Evolutionary conservation across 1,139 yeast species (phyloP).

Genomic region (Zygosaccharomyces pseudobailii): DNA sequence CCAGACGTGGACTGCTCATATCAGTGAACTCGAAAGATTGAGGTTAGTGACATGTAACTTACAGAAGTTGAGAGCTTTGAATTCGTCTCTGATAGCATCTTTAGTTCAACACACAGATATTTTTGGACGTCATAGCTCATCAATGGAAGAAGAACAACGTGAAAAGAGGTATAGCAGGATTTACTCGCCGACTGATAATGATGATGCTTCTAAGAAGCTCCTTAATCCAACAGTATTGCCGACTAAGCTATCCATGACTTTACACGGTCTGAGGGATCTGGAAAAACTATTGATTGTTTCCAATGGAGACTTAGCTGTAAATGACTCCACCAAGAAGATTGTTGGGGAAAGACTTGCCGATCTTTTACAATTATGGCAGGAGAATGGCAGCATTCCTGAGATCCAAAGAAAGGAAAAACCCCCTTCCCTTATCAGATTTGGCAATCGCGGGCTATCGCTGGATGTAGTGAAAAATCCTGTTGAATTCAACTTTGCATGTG

Average conservation of each 20-base stretch:
- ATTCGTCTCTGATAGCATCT: constrained; percentile 5
- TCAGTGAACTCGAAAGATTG: constrained; percentile 3
- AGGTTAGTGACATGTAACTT: constrained; percentile 5
- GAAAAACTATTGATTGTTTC: constrained; percentile 10
- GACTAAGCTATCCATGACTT: constrained; percentile 2
- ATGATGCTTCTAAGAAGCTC: neutral
- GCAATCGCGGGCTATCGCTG: constrained; percentile 16
- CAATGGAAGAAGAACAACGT: neutral
- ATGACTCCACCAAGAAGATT: constrained; percentile 1
- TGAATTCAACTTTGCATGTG: neutral
- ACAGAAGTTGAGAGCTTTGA: constrained; percentile 5
- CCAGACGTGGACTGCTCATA: neutral
- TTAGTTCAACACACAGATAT: constrained; percentile 6
- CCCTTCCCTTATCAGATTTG: constrained; percentile 2
- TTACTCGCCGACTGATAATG: neutral
- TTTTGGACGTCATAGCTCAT: constrained; percentile 1
- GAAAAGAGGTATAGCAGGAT: neutral
- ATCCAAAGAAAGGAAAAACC: neutral
- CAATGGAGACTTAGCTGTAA: constrained; percentile 3
- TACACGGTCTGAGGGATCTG: constrained; percentile 8
- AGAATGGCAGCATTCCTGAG: neutral
- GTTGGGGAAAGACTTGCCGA: constrained; percentile 7
- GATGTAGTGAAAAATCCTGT: constrained; percentile 15
- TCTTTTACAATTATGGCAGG: constrained; percentile 12
- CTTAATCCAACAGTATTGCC: too few species aligned